Percentiles rank a stretch among this genome's conserved stretches.
Conservation (phyloP, 352 stramenopile species). For the Pythium graminicola region DNA sequence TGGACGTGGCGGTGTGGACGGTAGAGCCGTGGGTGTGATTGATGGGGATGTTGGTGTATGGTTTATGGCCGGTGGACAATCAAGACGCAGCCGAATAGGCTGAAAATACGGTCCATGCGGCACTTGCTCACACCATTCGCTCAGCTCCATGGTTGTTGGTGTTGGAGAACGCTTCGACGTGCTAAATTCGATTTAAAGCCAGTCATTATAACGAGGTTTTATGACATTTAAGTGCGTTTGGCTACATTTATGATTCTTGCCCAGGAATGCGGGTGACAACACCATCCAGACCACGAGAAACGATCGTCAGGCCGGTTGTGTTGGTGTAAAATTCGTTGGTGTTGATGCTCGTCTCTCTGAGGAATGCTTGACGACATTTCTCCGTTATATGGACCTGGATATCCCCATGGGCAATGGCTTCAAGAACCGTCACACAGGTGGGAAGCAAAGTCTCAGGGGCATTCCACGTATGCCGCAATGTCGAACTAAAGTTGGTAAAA, state of each 20-base stretch:
- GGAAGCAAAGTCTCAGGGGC: conserved; percentile 36
- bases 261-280: conserved; percentile 27
- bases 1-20: not conserved
- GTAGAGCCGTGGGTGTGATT: not conserved
- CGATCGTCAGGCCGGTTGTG: conserved; percentile 49
- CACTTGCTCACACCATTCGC: conserved; percentile 26
- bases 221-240: conserved; percentile 19
- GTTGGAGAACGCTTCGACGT: too few species aligned
- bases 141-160: conserved; percentile 20
- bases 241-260: not conserved
- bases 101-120: conserved; percentile 27
- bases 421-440: conserved; percentile 47
- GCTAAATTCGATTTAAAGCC: conserved; percentile 24
- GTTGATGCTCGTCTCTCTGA: conserved; percentile 50
- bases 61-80: not conserved
- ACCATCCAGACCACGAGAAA: conserved; percentile 47
- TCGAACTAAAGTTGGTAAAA: conserved; percentile 66
- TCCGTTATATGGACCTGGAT: conserved; percentile 33
- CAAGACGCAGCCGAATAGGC: conserved; percentile 22
- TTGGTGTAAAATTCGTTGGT: conserved; percentile 44
- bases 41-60: not conserved
- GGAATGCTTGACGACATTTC: conserved; percentile 39
- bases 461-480: conserved; percentile 49
- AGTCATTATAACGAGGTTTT: conserved; percentile 1
- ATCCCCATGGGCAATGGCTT: conserved; percentile 34